Conservation (phyloP, 2,329 filamentous ascomycete genomes). For the Pseudocercospora crystallina region DNA sequence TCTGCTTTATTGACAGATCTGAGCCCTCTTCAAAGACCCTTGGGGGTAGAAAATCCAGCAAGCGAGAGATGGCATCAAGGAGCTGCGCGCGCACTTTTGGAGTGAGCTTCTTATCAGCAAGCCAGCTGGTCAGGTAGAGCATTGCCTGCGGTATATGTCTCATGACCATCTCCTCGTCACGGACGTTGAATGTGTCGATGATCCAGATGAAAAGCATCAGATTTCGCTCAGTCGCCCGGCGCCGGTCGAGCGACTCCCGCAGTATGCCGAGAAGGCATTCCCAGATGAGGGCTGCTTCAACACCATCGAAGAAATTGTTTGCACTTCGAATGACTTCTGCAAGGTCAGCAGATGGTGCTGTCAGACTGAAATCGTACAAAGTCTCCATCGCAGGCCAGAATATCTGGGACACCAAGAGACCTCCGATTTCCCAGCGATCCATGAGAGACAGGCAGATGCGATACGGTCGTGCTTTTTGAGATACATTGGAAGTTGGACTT, state of each 20-base stretch:
- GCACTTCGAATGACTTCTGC: conserved; percentile 88
- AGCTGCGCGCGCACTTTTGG: not conserved
- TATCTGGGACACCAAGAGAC: conserved; percentile 80
- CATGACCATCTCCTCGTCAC: conserved; percentile 92
- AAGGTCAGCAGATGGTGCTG: conserved; percentile 68
- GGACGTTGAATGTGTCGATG: conserved; percentile 82
- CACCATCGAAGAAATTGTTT: conserved; percentile 94
- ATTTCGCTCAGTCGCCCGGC: conserved; percentile 42
- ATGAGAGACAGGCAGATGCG: conserved; percentile 91
- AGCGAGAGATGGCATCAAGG: conserved; percentile 8
- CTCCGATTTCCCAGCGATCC: conserved; percentile 97
- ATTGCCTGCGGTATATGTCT: conserved; percentile 73
- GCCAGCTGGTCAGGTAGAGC: conserved; percentile 41
- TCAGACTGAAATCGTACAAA: conserved; percentile 70
- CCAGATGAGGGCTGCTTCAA: conserved; percentile 92
- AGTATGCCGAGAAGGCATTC: conserved; percentile 29
- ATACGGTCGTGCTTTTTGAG: conserved; percentile 79
- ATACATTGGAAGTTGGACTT: conserved; percentile 52
- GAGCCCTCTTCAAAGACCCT: conserved; percentile 10
- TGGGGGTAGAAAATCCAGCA: conserved; percentile 19
- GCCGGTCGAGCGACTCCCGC: conserved; percentile 11
- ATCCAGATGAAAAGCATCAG: conserved; percentile 79
- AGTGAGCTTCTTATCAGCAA: conserved; percentile 9
- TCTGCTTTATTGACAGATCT: not conserved
- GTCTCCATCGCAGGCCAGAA: conserved; percentile 84